These are phyloP conservation scores for Aspergillus baeticus DNA, from an alignment of 495 filamentous ascomycete genomes.

Conservation along the genomic window DNA sequence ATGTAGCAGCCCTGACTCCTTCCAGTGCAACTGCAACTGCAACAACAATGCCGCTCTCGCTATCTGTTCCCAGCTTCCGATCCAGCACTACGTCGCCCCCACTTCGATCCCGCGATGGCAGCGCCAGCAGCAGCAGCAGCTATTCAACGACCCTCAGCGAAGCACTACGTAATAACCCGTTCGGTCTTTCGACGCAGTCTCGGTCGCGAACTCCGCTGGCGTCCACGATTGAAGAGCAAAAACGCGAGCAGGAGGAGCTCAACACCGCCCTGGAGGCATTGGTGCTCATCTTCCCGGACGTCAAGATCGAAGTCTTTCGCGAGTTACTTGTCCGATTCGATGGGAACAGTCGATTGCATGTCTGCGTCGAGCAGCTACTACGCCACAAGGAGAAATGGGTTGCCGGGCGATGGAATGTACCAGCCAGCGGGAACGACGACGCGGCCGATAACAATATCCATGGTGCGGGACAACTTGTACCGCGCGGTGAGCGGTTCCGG, in stretches of 20 bases:
- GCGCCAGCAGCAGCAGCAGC: conserved; percentile 13
- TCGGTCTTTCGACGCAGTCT: conserved; percentile 37
- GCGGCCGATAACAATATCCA: conserved; percentile 16
- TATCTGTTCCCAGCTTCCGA: conserved; percentile 41
- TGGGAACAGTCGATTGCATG: conserved; percentile 76
- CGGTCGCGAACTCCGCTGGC: conserved; percentile 20
- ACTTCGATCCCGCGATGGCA: conserved; percentile 14
- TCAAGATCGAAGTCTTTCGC: conserved; percentile 87
- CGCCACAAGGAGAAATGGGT: conserved; percentile 75
- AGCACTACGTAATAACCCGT: conserved; percentile 45
- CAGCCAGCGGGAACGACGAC: conserved; percentile 25
- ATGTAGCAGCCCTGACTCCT: conserved; percentile 34
- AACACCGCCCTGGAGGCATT: conserved; percentile 74
- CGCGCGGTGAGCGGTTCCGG: conserved; percentile 72
- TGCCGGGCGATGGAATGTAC: conserved; percentile 66
- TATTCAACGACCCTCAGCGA: conserved; percentile 40
- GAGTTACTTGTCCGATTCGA: conserved; percentile 81
- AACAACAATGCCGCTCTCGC: conserved; percentile 43
- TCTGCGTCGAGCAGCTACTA: conserved; percentile 82
- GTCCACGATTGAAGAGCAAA: conserved; percentile 29
- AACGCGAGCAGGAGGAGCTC: conserved; percentile 58
- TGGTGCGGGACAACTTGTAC: conserved; percentile 35
- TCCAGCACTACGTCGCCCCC: conserved; percentile 34
- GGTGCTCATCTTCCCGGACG: conserved; percentile 77
- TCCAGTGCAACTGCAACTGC: conserved; percentile 5